phyloP scores from a whole-genome alignment of 371 early-diverging fungal species.

The Apophysomyces trapeziformis region DNA sequence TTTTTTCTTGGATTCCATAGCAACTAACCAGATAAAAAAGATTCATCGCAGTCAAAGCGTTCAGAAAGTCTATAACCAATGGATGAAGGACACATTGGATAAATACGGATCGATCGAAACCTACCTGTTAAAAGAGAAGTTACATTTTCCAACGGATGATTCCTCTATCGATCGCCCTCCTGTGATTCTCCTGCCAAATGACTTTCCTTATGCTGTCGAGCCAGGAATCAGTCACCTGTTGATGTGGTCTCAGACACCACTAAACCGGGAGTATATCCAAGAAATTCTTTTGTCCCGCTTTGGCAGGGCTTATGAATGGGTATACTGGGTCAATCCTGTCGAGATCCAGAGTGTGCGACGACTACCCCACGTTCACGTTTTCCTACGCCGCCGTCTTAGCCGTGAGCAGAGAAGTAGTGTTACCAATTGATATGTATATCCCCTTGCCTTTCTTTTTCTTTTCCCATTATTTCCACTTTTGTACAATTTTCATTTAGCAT shows the following conservation, averaged over 20 bases:
- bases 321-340: conserved; percentile 50
- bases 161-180: conserved; percentile 10
- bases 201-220: conserved; percentile 65
- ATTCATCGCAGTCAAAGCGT: conserved; percentile 34
- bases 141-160: conserved; percentile 33
- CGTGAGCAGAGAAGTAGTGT: no score
- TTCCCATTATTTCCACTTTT: no score
- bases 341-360: conserved; percentile 40
- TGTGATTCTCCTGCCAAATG: conserved; percentile 58
- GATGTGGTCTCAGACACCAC: conserved; percentile 59
- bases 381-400: conserved; percentile 33
- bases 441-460: neutral
- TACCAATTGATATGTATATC: neutral
- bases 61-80: conserved; percentile 39
- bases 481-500: conserved; percentile 3
- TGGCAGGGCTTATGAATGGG: conserved; percentile 38
- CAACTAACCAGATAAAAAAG: conserved; percentile 34
- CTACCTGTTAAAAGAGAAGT: conserved; percentile 48
- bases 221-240: conserved; percentile 52
- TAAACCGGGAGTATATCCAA: conserved; percentile 32
- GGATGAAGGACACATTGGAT: conserved; percentile 39
- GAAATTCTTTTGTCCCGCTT: conserved; percentile 31
- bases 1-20: conserved; percentile 18
- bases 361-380: conserved; percentile 50
- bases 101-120: conserved; percentile 49